These are phyloP conservation scores for Trametes versicolor DNA, from an alignment of 1,284 basidiomycete genomes.

Conservation along the genomic window DNA sequence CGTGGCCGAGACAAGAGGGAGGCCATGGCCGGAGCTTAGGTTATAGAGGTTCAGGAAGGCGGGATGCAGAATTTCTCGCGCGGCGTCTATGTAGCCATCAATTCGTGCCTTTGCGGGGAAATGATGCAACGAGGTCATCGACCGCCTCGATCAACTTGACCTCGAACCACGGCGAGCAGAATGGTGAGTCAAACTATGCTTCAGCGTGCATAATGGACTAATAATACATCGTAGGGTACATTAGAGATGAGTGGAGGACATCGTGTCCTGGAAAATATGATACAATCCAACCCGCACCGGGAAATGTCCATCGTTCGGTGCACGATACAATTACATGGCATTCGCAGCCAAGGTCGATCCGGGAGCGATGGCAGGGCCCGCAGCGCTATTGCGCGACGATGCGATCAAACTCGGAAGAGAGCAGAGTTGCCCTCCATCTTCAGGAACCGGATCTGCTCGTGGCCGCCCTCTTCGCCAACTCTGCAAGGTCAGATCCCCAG, in stretches of 20 bases:
- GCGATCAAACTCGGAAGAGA: constrained; percentile 26
- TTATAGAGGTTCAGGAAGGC: constrained; percentile 1
- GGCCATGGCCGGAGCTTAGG: constrained; percentile 6
- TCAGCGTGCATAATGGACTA: neutral
- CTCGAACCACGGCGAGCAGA: neutral
- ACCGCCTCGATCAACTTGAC: neutral
- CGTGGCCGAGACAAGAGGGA: neutral
- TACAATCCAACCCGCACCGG: neutral
- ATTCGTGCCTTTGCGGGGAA: constrained; percentile 22
- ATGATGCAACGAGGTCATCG: constrained; percentile 21
- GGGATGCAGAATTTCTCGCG: constrained; percentile 10
- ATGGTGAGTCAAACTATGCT: neutral
- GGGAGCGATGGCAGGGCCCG: neutral
- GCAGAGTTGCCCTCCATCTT: constrained; percentile 31
- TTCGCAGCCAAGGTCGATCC: neutral
- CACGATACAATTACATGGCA: neutral
- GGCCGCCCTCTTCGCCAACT: constrained; percentile 20
- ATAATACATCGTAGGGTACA: neutral
- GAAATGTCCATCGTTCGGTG: neutral
- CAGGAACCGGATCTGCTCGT: constrained; percentile 29
- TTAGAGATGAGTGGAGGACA: too few species aligned
- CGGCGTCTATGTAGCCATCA: constrained; percentile 8
- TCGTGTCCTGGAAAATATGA: neutral
- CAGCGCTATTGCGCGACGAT: neutral
- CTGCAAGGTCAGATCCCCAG: neutral